A percentile compares a stretch with the other conserved stretches of the same genome.
phyloP scores from a whole-genome alignment of 345 rosid species.

The Melastoma malabathricum region DNA sequence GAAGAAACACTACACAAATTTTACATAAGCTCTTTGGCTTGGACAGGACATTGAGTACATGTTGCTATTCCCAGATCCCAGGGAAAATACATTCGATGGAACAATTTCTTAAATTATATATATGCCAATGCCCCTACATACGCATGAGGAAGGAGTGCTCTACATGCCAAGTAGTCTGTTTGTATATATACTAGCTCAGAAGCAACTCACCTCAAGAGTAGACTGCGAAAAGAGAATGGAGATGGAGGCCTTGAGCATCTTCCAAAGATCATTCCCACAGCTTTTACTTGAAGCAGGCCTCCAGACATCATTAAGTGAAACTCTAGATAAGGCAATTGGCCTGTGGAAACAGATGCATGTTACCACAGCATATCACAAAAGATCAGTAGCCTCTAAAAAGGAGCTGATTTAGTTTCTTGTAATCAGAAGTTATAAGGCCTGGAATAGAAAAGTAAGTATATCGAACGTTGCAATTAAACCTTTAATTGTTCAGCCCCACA shows the following conservation, averaged over 20 bases:
- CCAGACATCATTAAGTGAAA: slow-evolving; percentile 88
- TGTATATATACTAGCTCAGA: slow-evolving; percentile 2
- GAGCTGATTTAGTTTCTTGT: background rate
- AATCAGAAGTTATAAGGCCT: background rate
- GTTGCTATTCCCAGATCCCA: no score
- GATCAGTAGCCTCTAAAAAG: background rate
- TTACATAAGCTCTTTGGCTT: no score
- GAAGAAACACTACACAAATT: no score
- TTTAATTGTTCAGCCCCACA: background rate
- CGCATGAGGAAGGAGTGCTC: background rate
- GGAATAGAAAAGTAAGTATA: background rate
- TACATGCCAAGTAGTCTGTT: background rate
- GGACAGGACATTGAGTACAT: no score
- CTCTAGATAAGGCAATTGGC: slow-evolving; percentile 76
- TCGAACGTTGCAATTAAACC: background rate
- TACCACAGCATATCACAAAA: background rate
- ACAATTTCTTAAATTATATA: no score
- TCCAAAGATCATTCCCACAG: slow-evolving; percentile 63
- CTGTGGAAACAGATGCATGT: slow-evolving; percentile 24
- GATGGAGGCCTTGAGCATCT: slow-evolving; percentile 56
- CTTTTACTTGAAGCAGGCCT: slow-evolving; percentile 63
- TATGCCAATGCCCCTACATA: no score
- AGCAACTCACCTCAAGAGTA: slow-evolving; percentile 57
- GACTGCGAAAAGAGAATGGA: slow-evolving; percentile 82
- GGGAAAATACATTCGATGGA: no score